These are phyloP conservation scores for Pseudogymnoascus sp. DNA, from an alignment of 2,329 filamentous ascomycete species.

Conservation along the genomic window DNA sequence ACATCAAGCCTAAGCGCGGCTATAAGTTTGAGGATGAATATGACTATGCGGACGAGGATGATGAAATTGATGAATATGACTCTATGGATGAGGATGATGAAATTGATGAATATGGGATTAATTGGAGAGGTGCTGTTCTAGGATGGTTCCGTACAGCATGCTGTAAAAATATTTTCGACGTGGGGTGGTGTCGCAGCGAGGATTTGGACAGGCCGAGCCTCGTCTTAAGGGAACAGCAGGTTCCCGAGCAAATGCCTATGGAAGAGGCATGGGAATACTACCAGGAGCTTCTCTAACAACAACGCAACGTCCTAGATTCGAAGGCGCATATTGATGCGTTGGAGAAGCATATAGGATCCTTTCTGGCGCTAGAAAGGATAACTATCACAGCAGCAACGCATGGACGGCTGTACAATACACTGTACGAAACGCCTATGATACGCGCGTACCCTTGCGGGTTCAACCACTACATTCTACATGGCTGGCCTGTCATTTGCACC, in stretches of 20 bases:
- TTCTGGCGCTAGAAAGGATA: conserved; percentile 32
- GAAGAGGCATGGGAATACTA: conserved; percentile 28
- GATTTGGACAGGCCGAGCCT: neutral
- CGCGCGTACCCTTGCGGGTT: conserved; percentile 34
- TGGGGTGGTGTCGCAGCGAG: fast-evolving
- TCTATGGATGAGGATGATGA: no score
- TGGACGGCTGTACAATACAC: conserved; percentile 29
- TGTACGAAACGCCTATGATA: conserved; percentile 37
- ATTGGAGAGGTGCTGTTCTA: neutral
- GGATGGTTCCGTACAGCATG: neutral
- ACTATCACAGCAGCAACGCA: conserved; percentile 36
- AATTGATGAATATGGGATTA: neutral
- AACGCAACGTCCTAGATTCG: conserved; percentile 26
- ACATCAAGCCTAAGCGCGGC: no score
- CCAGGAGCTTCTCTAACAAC: conserved; percentile 27
- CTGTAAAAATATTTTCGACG: neutral
- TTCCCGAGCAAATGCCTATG: conserved; percentile 14
- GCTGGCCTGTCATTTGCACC: neutral
- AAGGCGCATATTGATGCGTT: conserved; percentile 28
- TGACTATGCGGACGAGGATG: no score
- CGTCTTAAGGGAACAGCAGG: neutral
- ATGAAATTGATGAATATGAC: no score
- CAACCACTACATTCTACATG: conserved; percentile 26
- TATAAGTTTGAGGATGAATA: no score
- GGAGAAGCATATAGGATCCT: conserved; percentile 27